A percentile compares a stretch with the other conserved stretches of the same genome.
Evolutionary conservation across 148 eudicot genomes (phyloP).

Genomic region (Camellia japonica): DNA sequence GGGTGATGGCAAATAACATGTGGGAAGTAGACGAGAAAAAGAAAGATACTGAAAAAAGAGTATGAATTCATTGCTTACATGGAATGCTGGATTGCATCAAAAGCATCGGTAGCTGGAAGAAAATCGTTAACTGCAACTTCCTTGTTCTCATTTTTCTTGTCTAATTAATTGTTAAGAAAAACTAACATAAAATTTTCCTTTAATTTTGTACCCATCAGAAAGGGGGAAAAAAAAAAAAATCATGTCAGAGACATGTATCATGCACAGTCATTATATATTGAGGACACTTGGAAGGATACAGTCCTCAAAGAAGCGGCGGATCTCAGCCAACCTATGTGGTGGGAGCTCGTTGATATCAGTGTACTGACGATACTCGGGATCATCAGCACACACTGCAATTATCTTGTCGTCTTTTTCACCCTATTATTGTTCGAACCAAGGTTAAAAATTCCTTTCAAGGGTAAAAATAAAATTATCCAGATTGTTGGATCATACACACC

Average conservation of each 20-base stretch:
- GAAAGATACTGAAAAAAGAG: background rate
- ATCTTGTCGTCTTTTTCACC: conserved; percentile 90
- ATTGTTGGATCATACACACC: conserved; percentile 27
- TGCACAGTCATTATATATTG: background rate
- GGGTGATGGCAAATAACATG: background rate
- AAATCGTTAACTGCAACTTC: conserved; percentile 59
- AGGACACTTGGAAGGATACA: conserved; percentile 47
- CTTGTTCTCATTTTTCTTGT: conserved; percentile 70
- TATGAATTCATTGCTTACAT: conserved; percentile 36
- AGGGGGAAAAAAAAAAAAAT: background rate
- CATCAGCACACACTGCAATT: conserved; percentile 84
- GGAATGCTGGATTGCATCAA: conserved; percentile 46
- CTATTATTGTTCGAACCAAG: conserved; percentile 24
- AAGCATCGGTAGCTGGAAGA: conserved; percentile 44
- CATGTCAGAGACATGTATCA: background rate
- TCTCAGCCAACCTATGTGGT: conserved; percentile 88
- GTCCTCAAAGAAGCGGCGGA: conserved; percentile 87
- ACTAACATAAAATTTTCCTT: background rate
- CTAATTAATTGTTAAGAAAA: conserved; percentile 33
- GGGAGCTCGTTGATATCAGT: conserved; percentile 76
- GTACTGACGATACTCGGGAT: conserved; percentile 69
- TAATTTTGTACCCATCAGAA: background rate
- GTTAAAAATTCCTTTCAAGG: background rate
- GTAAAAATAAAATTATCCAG: background rate
- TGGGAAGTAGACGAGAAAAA: background rate